phyloP scores from a whole-genome alignment of 1,284 basidiomycete genomes.

The Boletus smithii region DNA sequence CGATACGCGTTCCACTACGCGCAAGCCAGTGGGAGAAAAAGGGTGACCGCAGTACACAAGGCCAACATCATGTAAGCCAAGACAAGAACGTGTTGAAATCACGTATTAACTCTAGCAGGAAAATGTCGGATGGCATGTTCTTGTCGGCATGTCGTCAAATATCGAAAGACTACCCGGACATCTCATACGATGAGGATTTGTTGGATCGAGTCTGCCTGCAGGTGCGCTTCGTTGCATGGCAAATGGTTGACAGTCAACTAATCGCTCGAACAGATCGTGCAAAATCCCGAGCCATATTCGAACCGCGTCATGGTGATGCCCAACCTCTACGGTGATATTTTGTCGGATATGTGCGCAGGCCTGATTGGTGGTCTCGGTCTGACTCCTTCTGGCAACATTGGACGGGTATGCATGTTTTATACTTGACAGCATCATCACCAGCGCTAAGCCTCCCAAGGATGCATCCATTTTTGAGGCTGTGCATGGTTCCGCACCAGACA shows the following conservation, averaged over 20 bases:
- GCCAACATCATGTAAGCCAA: conserved; percentile 91
- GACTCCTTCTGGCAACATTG: conserved; percentile 98
- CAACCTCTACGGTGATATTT: conserved; percentile 96
- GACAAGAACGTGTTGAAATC: conserved; percentile 2
- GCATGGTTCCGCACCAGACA: conserved; percentile 92
- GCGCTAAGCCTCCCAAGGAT: conserved; percentile 53
- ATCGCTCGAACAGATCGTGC: conserved; percentile 62
- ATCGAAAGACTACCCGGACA: conserved; percentile 92
- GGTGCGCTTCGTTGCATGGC: conserved; percentile 39
- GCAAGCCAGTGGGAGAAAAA: conserved; percentile 79
- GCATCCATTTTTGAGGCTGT: conserved; percentile 99
- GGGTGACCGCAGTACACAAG: conserved; percentile 99
- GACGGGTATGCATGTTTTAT: conserved; percentile 56
- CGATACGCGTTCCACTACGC: conserved; percentile 99
- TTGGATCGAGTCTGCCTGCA: conserved; percentile 96
- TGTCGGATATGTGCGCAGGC: conserved; percentile 99
- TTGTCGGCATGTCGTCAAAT: conserved; percentile 96
- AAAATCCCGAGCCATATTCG: conserved; percentile 91
- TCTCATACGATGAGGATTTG: conserved; percentile 96
- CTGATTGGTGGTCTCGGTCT: conserved; percentile 97
- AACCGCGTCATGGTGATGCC: conserved; percentile 99
- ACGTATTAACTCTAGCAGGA: conserved; percentile 50
- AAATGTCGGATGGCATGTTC: conserved; percentile 99
- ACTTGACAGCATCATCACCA: background rate
- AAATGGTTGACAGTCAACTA: conserved; percentile 2